These are phyloP conservation scores for Rhizophora mangle DNA, from an alignment of 345 rosid species.

Conservation along the genomic window DNA sequence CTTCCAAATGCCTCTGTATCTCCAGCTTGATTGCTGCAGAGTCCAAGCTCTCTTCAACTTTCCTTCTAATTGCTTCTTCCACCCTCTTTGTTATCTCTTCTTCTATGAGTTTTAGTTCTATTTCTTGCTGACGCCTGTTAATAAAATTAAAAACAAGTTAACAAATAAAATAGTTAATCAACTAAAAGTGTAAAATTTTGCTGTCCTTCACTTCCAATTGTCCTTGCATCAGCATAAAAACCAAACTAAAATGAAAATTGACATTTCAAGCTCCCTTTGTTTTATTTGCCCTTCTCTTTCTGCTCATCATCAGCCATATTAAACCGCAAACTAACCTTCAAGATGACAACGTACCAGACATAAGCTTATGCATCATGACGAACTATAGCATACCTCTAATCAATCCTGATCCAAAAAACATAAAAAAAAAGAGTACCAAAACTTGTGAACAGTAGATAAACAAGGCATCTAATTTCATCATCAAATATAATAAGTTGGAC, in stretches of 20 bases:
- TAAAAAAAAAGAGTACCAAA: slow-evolving; percentile 41
- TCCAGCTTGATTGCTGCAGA: slow-evolving; percentile 63
- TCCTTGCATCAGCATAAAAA: slow-evolving; percentile 37
- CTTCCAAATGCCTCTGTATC: slow-evolving; percentile 63
- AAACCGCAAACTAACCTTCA: slow-evolving; percentile 63
- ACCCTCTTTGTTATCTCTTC: slow-evolving; percentile 88
- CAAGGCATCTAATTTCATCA: slow-evolving; percentile 59
- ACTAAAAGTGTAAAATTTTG: slow-evolving; percentile 2
- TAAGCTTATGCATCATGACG: slow-evolving; percentile 49
- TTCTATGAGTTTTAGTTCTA: slow-evolving; percentile 77
- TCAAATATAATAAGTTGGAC: slow-evolving; percentile 64
- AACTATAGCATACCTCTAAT: slow-evolving; percentile 77
- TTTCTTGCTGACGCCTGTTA: slow-evolving; percentile 89
- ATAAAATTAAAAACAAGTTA: slow-evolving; percentile 27
- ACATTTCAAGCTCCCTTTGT: slow-evolving; percentile 19
- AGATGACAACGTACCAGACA: slow-evolving; percentile 45
- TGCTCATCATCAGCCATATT: slow-evolving; percentile 24
- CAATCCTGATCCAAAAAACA: slow-evolving; percentile 76
- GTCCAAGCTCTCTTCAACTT: slow-evolving; percentile 76
- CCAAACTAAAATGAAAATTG: slow-evolving; percentile 18
- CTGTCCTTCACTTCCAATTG: slow-evolving; percentile 23
- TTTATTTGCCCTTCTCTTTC: slow-evolving; percentile 14
- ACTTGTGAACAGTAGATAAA: slow-evolving; percentile 73
- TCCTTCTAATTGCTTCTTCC: slow-evolving; percentile 69
- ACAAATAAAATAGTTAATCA: slow-evolving; percentile 27